Percentiles rank a stretch among this genome's conserved stretches.
phyloP scores from a whole-genome alignment of 2,329 filamentous ascomycete genomes.

The Microcyclosporella mali region DNA sequence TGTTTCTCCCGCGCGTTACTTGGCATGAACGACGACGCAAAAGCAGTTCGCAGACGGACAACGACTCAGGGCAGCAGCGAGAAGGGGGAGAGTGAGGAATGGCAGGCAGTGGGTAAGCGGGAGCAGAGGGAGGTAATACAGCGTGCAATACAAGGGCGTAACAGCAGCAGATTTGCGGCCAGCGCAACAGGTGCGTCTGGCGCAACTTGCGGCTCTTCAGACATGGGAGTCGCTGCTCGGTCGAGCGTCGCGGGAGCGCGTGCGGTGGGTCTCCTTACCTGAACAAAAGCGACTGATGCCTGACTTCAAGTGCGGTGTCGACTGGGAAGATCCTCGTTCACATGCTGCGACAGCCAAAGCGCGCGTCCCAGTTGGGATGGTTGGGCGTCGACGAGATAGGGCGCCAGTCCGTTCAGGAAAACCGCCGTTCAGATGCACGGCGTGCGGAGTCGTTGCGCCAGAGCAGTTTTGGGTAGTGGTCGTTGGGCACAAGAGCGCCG shows the following conservation, averaged over 20 bases:
- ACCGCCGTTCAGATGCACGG: no score
- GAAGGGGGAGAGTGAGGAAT: no score
- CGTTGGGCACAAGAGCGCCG: no score
- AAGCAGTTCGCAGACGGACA: background rate
- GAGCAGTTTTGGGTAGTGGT: no score
- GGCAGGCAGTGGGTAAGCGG: no score
- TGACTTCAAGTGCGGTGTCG: background rate
- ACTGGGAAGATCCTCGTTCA: background rate
- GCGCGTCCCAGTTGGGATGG: background rate
- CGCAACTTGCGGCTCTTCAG: conserved; percentile 1
- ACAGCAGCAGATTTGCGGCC: background rate
- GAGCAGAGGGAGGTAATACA: no score
- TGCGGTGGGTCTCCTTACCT: background rate
- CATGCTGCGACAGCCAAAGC: background rate
- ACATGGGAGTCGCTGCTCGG: background rate
- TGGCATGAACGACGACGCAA: background rate
- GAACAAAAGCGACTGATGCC: background rate
- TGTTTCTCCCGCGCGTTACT: background rate
- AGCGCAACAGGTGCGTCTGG: background rate
- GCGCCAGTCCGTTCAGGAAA: background rate
- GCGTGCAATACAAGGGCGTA: no score
- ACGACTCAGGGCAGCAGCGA: no score
- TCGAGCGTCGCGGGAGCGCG: background rate
- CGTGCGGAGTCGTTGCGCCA: no score
- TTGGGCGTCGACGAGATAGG: background rate